Evolutionary conservation across 2,329 filamentous ascomycete species (phyloP), one percentile per base, ranked within the genome.

Genomic region (Cercospora canescens): DNA sequence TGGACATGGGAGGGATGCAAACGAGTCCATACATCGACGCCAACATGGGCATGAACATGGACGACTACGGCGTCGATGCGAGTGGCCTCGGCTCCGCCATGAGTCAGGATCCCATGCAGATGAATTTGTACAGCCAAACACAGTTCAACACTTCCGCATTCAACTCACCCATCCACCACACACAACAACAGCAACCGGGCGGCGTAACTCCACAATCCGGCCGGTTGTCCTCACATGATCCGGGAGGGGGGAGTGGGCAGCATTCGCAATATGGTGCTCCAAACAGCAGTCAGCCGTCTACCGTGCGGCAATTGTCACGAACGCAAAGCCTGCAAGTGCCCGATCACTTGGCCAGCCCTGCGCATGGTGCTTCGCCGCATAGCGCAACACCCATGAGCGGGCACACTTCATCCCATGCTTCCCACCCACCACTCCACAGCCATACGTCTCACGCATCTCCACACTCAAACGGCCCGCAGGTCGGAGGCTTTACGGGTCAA

Each of bases 1-100:
- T 84, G 52, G 81, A 82, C 55, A 76, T 84, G 75, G 77, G 78
- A 39, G 50, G 45, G 21, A 79, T 84, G 72, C 72, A 70, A 28
- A 76, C 77, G 52, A 80, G 77, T 68, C 78, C 81, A 1, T 84
- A 80, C 67, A 66, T 77, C 21, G 76, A 79, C 37, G 74, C 75
- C 41, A 71, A 68, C 61, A 76, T 83, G 71, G 71, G 74, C 54
- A 81, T 84, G 78, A 69, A 77, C 14, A 76, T 83, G 68, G 60
- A 62, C 11, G 81, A 83, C 62, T 81, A 81, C 50, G 69, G 67
- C 52, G 70, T 74, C 21, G 74, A 76, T 37, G 72, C 70, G 73
- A 79, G 45, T 41, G 45, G 71, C 16, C 65, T 68, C 32, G 63
- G 45, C 48, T 56, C 65, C 28, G 45, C 55, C 39, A 67, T 74